phyloP scores from a whole-genome alignment of 2,329 filamentous ascomycete species.

The Didymella segeticola region DNA sequence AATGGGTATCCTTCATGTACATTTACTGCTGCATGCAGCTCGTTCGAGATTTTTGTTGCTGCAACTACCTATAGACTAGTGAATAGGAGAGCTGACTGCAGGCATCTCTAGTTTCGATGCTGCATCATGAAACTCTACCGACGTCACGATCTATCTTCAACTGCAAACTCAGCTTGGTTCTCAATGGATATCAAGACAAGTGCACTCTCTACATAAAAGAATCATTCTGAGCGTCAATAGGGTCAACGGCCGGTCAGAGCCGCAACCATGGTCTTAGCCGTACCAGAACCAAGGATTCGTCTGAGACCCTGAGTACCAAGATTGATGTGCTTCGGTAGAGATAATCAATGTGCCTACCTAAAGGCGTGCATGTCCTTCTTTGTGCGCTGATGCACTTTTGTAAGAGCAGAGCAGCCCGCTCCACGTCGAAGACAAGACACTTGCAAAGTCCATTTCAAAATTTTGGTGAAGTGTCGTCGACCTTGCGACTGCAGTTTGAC shows the following conservation, averaged over 20 bases:
- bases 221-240: background rate
- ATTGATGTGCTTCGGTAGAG: background rate
- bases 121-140: too few species aligned
- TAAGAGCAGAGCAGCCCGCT: too few species aligned
- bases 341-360: too few species aligned
- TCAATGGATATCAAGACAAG: background rate
- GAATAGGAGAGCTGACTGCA: background rate
- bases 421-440: too few species aligned
- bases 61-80: background rate
- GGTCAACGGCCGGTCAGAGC: background rate
- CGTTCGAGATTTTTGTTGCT: background rate
- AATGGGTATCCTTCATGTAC: background rate
- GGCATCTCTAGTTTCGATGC: background rate
- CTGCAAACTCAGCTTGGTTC: background rate
- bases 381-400: too few species aligned
- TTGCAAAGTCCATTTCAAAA: too few species aligned
- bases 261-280: conserved; percentile 6
- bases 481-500: too few species aligned
- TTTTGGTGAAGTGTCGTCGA: too few species aligned
- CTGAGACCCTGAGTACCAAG: conserved; percentile 3
- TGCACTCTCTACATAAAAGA: background rate
- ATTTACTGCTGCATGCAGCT: conserved; percentile 1
- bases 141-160: background rate
- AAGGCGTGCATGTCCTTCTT: too few species aligned
- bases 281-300: conserved; percentile 3